A percentile compares a stretch with the other conserved stretches of the same genome.
phyloP scores from a whole-genome alignment of 2,329 filamentous ascomycete species.

The Xylaria sp. region DNA sequence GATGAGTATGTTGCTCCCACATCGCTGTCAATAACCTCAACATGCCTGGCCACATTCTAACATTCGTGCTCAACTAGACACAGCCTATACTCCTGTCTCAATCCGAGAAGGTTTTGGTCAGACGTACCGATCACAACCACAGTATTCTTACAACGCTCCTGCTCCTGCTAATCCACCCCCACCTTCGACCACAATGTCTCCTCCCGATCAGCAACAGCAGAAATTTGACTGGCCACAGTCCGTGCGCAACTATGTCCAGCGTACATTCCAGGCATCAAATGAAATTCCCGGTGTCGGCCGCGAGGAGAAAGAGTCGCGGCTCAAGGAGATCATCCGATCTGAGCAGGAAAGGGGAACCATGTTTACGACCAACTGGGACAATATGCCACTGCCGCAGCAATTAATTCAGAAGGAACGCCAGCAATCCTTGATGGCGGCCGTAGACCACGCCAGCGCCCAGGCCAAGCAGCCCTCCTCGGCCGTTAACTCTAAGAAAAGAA shows the following conservation, averaged over 20 bases:
- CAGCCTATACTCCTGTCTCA: constrained; percentile 58
- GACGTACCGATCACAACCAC: constrained; percentile 48
- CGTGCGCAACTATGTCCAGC: constrained; percentile 89
- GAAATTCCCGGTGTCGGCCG: constrained; percentile 70
- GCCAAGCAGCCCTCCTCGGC: constrained; percentile 32
- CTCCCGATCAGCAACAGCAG: constrained; percentile 56
- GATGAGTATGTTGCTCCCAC: constrained; percentile 40
- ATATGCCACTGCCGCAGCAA: constrained; percentile 84
- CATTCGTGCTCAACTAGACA: constrained; percentile 45
- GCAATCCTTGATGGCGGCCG: constrained; percentile 55
- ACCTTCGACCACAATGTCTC: constrained; percentile 46
- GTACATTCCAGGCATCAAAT: constrained; percentile 83
- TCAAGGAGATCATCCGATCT: constrained; percentile 86
- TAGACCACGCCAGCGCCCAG: constrained; percentile 34
- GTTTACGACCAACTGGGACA: constrained; percentile 82
- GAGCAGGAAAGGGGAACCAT: constrained; percentile 80
- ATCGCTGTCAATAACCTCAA: not conserved
- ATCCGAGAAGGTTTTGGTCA: constrained; percentile 55
- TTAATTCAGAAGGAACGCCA: constrained; percentile 79
- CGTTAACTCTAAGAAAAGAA: constrained; percentile 77
- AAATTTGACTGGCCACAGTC: constrained; percentile 83
- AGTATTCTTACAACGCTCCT: constrained; percentile 49
- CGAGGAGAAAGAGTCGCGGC: constrained; percentile 81
- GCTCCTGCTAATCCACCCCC: constrained; percentile 51
- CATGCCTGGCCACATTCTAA: constrained; percentile 44